phyloP scores from a whole-genome alignment of 257 asterid genomes.

The Solanum piurae region DNA sequence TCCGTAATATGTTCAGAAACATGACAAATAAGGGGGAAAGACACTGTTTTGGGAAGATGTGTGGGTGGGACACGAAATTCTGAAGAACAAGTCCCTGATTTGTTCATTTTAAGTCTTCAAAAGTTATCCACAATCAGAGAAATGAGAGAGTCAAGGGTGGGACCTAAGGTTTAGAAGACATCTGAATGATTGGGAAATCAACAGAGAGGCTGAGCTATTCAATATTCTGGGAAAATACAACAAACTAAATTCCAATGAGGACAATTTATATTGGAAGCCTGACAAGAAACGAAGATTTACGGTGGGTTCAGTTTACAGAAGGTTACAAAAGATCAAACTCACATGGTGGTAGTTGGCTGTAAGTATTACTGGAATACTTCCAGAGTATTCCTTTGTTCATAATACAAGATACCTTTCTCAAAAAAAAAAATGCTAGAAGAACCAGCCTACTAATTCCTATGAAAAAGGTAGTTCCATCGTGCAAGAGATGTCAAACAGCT shows the following conservation, averaged over 20 bases:
- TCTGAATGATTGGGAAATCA: not conserved
- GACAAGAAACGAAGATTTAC: not conserved
- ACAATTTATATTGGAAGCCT: not conserved
- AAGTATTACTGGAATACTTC: not conserved
- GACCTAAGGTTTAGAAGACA: not conserved
- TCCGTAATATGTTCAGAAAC: not conserved
- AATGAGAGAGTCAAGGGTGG: not conserved
- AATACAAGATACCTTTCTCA: not conserved
- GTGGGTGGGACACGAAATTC: not conserved
- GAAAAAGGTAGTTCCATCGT: not conserved
- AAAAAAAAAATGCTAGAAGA: not conserved
- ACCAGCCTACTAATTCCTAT: not conserved
- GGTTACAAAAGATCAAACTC: not conserved
- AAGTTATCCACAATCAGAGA: not conserved
- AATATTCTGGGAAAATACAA: not conserved
- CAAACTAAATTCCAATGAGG: not conserved
- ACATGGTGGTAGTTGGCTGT: not conserved
- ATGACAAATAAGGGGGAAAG: not conserved
- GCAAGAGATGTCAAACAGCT: not conserved
- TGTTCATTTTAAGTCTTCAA: not conserved
- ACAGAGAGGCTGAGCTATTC: not conserved
- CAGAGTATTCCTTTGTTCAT: not conserved
- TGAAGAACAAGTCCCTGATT: not conserved
- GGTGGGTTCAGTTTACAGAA: not conserved
- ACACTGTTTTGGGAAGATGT: not conserved